Base-by-base conservation (phyloP, 371 early-diverging fungal species). In the Umbelopsis sp. region DNA sequence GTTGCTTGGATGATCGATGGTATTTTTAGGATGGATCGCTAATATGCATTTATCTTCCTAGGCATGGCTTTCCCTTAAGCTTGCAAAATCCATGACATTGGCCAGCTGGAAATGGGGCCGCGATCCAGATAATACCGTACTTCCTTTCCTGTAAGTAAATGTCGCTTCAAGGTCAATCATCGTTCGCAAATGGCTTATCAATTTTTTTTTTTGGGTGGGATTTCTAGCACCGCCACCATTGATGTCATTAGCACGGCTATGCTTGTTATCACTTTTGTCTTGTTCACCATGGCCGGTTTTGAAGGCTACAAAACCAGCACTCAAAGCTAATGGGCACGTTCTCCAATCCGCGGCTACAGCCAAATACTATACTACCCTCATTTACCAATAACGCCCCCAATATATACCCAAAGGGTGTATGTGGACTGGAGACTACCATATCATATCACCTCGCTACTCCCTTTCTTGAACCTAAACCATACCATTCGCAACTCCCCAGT, bases 111-210 rank as follows among this genome's bases (percentile, higher is more conserved):
- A 80, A 35, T 77, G 80, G 50, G 87, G 88, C 20, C 87, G 90
- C 63, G 94, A 95, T 66, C 94, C 94, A 7, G 94, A 95, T 65
- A 92, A 93, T 73, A 92, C 91, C 70, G 90, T 91, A 18, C 79
- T 94, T 68, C 94, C 95, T n/a, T 86, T 91, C 38, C 73, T 95
- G 84, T 86, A 85, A 82, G 82, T 76, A 14, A 22, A 53, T 41
- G n/a, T 73, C 38, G 1, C 57, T 46, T 51, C 10, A 76, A 77
- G 0, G 74, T 4, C 7, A 57, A 57, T 12, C 3, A 51, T 51
- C 4, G 10, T 51, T 73, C 79, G 51, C 50, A 72, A 1, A 3
- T 65, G 24, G 66, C 44, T 16, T 63, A 57, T 38, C 37, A 44
- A 53, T 37, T 52, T 18, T 32, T 10, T 66, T 25, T 29, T 29